These are phyloP conservation scores for Pyrenopolyporus hunteri DNA, from an alignment of 495 filamentous ascomycete genomes.

Conservation along the genomic window DNA sequence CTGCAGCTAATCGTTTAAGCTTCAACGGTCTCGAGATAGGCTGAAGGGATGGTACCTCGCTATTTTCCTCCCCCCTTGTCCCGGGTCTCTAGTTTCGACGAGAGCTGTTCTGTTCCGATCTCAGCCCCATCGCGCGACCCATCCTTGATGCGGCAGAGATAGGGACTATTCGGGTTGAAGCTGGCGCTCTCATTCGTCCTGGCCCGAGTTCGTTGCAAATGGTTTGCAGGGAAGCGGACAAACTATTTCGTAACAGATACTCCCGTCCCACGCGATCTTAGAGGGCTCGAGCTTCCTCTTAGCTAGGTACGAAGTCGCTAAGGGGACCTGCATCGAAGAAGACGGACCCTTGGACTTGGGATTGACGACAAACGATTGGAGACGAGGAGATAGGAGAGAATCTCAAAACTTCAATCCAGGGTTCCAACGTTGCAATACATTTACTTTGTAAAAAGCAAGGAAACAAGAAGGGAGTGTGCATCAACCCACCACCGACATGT, in stretches of 20 bases:
- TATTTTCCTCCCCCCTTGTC: no score
- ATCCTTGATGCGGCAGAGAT: constrained; percentile 23
- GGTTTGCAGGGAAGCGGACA: constrained; percentile 35
- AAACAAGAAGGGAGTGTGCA: background rate
- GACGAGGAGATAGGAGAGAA: background rate
- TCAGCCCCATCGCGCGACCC: constrained; percentile 35
- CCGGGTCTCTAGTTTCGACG: background rate
- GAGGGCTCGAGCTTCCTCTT: constrained; percentile 33
- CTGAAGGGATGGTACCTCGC: no score
- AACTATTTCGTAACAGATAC: constrained; percentile 41
- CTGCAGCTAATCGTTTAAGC: constrained; percentile 13
- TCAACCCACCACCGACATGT: background rate
- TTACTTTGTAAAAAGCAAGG: no score
- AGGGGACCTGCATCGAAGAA: constrained; percentile 28
- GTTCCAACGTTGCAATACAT: background rate
- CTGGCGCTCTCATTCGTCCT: constrained; percentile 28
- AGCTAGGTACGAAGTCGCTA: constrained; percentile 6
- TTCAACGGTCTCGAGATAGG: constrained; percentile 9
- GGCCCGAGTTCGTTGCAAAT: constrained; percentile 27
- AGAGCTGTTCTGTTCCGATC: constrained; percentile 27
- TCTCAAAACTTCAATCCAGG: background rate
- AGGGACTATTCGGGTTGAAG: constrained; percentile 37
- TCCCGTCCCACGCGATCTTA: constrained; percentile 35
- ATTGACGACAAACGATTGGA: constrained; percentile 3
- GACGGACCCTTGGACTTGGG: constrained; percentile 30